Evolutionary conservation across 2,329 filamentous ascomycete genomes (phyloP).

Genomic region (Alternaria panax): DNA sequence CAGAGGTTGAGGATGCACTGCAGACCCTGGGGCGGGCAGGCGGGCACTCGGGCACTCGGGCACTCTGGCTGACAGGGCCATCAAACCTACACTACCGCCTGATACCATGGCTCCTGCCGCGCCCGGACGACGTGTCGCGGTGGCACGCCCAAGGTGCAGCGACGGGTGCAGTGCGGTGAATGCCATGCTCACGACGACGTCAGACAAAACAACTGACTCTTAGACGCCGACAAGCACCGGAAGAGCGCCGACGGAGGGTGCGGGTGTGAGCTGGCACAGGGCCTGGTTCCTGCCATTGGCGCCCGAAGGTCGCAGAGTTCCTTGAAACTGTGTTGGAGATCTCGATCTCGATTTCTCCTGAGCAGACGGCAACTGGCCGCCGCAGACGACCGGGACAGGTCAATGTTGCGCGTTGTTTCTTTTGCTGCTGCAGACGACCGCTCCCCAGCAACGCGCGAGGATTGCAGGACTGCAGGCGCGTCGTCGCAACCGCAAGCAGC

Average conservation of each 20-base stretch:
- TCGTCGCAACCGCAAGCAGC: not conserved
- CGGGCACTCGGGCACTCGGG: too few species aligned
- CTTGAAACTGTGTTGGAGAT: conserved; percentile 6
- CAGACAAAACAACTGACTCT: conserved; percentile 7
- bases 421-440: conserved; percentile 3
- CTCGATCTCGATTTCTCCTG: conserved; percentile 21
- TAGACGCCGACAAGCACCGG: conserved; percentile 2
- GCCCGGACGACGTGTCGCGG: too few species aligned
- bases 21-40: not conserved
- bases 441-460: not conserved
- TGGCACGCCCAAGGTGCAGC: too few species aligned
- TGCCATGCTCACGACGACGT: too few species aligned
- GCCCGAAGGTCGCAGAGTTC: conserved; percentile 13
- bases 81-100: too few species aligned
- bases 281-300: conserved; percentile 15
- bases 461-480: conserved; percentile 6
- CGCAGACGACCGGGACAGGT: not conserved
- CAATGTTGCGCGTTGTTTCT: conserved; percentile 3
- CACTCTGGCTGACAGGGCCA: too few species aligned
- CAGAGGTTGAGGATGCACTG: not conserved
- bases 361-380: conserved; percentile 20
- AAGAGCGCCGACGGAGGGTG: conserved; percentile 3
- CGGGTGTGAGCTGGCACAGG: conserved; percentile 19
- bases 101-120: too few species aligned
- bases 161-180: too few species aligned